These are phyloP conservation scores for Melocanna baccifera DNA, from an alignment of 176 grass and related monocot species.

Conservation along the genomic window DNA sequence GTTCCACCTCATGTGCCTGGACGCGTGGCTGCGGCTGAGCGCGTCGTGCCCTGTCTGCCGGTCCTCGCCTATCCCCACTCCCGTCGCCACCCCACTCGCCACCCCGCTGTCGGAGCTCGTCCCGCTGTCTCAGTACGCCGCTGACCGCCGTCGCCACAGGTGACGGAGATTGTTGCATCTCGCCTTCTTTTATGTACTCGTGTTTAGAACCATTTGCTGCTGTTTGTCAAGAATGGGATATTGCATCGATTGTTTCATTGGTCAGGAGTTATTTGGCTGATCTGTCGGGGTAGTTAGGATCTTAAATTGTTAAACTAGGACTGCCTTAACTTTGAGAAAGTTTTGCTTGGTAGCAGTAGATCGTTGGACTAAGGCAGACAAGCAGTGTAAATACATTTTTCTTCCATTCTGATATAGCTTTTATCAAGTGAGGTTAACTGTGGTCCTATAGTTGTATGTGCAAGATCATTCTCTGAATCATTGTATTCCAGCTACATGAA, in stretches of 20 bases:
- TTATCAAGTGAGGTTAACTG: conserved; percentile 18
- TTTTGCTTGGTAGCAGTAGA: conserved; percentile 34
- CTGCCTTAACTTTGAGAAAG: background rate
- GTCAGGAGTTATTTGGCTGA: conserved; percentile 1
- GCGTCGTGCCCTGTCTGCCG: conserved; percentile 92
- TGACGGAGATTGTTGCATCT: conserved; percentile 12
- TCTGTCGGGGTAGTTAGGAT: background rate
- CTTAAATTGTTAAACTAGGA: background rate
- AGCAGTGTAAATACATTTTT: conserved; percentile 53
- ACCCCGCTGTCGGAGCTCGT: conserved; percentile 86
- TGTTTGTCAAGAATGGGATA: background rate
- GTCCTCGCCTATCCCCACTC: conserved; percentile 75
- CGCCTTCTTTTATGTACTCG: background rate
- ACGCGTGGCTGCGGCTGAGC: conserved; percentile 83
- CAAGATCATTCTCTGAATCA: conserved; percentile 1
- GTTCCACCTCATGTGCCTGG: conserved; percentile 91
- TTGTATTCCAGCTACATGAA: conserved; percentile 11
- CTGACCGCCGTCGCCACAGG: conserved; percentile 74
- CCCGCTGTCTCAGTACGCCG: conserved; percentile 74
- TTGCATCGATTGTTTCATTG: background rate
- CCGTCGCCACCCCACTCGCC: conserved; percentile 66
- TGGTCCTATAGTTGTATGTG: conserved; percentile 16
- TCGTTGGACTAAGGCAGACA: conserved; percentile 18
- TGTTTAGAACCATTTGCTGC: background rate
- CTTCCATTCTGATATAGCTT: conserved; percentile 23